Evolutionary conservation across 208 protist genomes (phyloP), one percentile per base, ranked within the genome.

Genomic region (Acanthamoeba healyi): DNA sequence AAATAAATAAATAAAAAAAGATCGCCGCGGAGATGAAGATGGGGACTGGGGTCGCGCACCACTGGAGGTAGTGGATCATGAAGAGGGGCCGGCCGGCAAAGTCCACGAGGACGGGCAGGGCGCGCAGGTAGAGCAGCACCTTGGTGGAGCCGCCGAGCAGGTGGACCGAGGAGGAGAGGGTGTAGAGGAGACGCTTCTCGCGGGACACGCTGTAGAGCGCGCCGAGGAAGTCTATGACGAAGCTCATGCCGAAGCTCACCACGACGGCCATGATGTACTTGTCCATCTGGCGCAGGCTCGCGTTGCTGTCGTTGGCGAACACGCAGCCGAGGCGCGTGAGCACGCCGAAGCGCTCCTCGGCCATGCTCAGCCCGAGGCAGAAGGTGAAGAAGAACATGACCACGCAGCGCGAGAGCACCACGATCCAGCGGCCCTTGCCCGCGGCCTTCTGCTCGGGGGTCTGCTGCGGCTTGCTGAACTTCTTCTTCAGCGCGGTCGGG

Each of bases 61-160:
- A 70, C 61, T 70, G 61, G 61, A 70, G 61, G 61, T 70, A 70
- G 61, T 70, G 61, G 61, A 70, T 70, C 14, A 70, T 7, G 61
- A 70, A 70, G 26, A 70, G 29, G 14, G 61, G 61, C 7, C 61
- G 61, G 61, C 61, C 61, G 61, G 61, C 61, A 26, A 70, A 70
- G 22, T 70, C 61, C 14, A 70, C 14, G 61, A 70, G 29, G 61
- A 70, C 61, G 14, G 61, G 61, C 14, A 70, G 61, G 29, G 61
- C 61, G 61, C n/a, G 19, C 26, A 70, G 61, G 61, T 70, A 70
- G 61, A 70, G 61, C 61, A 70, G 29, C 61, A 70, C 61, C 61
- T 70, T 70, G 61, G 61, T 70, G 26, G 61, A 29, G 14, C 61
- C 61, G 61, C 61, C 61, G 61, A 70, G 61, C 19, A 70, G 61